Evolutionary conservation across 2,329 filamentous ascomycete genomes (phyloP).

Genomic region (Talaromyces sp.): DNA sequence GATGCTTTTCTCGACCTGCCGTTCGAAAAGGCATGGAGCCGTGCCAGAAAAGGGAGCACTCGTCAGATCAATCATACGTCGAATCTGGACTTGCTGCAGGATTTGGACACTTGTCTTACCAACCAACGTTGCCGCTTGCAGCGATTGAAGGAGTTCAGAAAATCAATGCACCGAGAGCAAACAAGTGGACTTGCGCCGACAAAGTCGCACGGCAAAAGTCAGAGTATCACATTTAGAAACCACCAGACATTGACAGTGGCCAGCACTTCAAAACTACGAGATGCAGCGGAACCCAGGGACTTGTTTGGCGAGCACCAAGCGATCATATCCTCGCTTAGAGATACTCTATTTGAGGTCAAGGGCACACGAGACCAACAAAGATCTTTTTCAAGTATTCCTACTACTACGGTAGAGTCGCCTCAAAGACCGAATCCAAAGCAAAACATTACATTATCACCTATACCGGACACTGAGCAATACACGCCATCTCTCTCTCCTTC

Average conservation of each 20-base stretch:
- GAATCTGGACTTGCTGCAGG: slow-evolving; percentile 54
- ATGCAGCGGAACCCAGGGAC: slow-evolving; percentile 27
- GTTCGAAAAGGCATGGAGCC: slow-evolving; percentile 70
- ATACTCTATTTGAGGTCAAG: slow-evolving; percentile 34
- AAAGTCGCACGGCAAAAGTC: slow-evolving; percentile 16
- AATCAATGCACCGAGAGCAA: slow-evolving; percentile 29
- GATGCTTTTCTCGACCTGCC: slow-evolving; percentile 65
- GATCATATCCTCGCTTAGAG: slow-evolving; percentile 36
- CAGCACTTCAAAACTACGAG: slow-evolving; percentile 37
- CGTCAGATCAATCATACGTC: slow-evolving; percentile 39
- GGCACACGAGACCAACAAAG: slow-evolving; percentile 22
- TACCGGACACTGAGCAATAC: slow-evolving; percentile 14
- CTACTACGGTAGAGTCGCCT: neutral
- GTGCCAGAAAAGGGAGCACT: slow-evolving; percentile 58
- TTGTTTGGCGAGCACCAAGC: slow-evolving; percentile 31
- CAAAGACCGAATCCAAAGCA: slow-evolving; percentile 7
- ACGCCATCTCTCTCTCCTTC: slow-evolving; percentile 4
- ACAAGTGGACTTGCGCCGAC: slow-evolving; percentile 1
- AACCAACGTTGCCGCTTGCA: slow-evolving; percentile 67
- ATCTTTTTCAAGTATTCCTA: neutral
- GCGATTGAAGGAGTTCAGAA: slow-evolving; percentile 70
- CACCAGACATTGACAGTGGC: slow-evolving; percentile 42
- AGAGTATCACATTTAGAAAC: slow-evolving; percentile 34
- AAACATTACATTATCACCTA: slow-evolving; percentile 10
- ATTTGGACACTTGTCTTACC: slow-evolving; percentile 67